Percentiles rank a stretch among this genome's conserved stretches.
phyloP scores from a whole-genome alignment of 768 basidiomycete species.

The Russula ochroleuca region DNA sequence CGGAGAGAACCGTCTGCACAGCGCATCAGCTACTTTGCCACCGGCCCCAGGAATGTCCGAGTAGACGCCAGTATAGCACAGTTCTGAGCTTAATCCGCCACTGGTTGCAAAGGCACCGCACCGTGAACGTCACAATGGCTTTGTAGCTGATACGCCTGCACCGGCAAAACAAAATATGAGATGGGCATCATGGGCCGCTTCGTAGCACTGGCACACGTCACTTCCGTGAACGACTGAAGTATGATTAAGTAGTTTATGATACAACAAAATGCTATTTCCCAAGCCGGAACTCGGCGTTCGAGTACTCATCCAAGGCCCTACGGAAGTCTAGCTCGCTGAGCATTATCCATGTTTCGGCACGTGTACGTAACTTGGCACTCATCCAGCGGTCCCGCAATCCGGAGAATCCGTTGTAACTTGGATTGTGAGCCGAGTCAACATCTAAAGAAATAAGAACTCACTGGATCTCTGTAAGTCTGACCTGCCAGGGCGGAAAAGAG shows the following conservation, averaged over 20 bases:
- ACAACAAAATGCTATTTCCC: slow-evolving; percentile 42
- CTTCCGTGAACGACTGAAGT: neutral
- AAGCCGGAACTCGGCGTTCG: slow-evolving; percentile 70
- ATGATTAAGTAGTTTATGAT: neutral
- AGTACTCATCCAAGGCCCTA: slow-evolving; percentile 68
- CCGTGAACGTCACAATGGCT: neutral
- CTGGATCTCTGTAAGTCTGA: slow-evolving; percentile 77
- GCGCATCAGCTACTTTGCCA: neutral
- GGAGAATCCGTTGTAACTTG: slow-evolving; percentile 28
- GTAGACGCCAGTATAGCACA: neutral
- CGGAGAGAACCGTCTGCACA: too few relatives aligned
- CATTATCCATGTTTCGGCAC: slow-evolving; percentile 28
- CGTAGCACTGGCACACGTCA: neutral
- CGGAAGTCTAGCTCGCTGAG: slow-evolving; percentile 53
- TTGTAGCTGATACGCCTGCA: neutral
- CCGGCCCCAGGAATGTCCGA: neutral
- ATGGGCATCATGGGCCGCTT: neutral
- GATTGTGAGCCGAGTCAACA: neutral
- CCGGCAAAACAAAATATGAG: neutral
- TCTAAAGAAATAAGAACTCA: slow-evolving; percentile 37
- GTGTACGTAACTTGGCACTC: neutral
- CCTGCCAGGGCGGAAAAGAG: slow-evolving; percentile 84
- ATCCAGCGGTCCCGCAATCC: slow-evolving; percentile 14
- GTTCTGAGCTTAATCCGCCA: neutral
- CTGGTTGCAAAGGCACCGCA: neutral